Evolutionary conservation across 257 asterid genomes (phyloP).

Genomic region (Solanum pinnatisectum): DNA sequence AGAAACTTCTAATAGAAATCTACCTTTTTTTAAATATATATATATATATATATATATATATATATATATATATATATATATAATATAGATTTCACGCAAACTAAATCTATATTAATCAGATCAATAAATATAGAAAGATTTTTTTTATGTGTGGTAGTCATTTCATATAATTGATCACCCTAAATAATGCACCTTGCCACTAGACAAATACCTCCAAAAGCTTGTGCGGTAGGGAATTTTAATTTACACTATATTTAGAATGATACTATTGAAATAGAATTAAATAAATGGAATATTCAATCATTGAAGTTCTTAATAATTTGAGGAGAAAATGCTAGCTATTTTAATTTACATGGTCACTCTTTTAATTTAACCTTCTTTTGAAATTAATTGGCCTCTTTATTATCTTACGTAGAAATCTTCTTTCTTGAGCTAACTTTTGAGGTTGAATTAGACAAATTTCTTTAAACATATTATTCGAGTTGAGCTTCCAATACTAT

Average conservation of each 20-base stretch:
- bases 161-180: background rate
- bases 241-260: background rate
- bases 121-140: too few species aligned
- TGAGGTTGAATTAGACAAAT: too few species aligned
- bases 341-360: background rate
- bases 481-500: background rate
- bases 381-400: background rate
- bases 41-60: too few species aligned
- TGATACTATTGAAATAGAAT: background rate
- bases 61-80: too few species aligned
- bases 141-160: background rate
- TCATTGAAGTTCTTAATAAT: background rate
- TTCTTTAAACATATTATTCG: too few species aligned
- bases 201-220: background rate
- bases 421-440: too few species aligned
- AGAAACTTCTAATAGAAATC: background rate
- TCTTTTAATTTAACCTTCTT: background rate
- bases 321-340: background rate
- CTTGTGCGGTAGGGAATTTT: background rate
- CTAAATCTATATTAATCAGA: too few species aligned
- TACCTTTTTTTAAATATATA: fast-evolving
- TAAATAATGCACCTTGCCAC: background rate
- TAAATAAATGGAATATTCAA: background rate
- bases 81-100: background rate
- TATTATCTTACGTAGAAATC: too few species aligned